Evolutionary conservation across 768 basidiomycete genomes (phyloP), one percentile per base, ranked within the genome.

Genomic region (Mycena chlorophos): DNA sequence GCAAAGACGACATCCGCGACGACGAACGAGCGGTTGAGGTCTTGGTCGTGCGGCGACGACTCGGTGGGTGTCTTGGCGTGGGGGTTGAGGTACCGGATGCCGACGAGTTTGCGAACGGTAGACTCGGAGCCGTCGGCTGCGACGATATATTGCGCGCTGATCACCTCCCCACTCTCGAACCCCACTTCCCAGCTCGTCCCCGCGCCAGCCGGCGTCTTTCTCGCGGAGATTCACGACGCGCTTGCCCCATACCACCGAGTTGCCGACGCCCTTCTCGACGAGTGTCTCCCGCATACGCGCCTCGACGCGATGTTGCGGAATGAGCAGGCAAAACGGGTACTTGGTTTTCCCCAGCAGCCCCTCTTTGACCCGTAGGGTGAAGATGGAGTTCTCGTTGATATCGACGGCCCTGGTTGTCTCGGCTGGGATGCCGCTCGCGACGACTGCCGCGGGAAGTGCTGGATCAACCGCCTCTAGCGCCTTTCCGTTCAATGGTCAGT

Each of bases 111-210:
- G 53, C 73, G 46, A 51, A 76, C 75, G 12, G 52, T 48, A 1
- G 76, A 78, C 39, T 61, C 70, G 2, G 72, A 54, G 1, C 78
- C 77, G 60, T 79, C 78, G 3, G 76, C 75, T 14, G 74, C 76
- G 19, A 79, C 58, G 14, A 78, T 70, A 56, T 74, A 76, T 26
- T 66, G 68, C 13, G 78, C 61, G 1, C 57, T 67, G 23, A 78
- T 65, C 4, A 62, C 59, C 25, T 66, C 66, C 3, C 77, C 77
- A 46, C 68, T 64, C 22, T 75, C 72, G 54, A 78, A 75, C 0
- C 4, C 30, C n/a, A 31, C 40, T 29, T 25, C 34, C 28, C 46
- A 43, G 16, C 29, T 8, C n/a, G n/a, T n/a, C n/a, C n/a, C 10
- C 16, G 8, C 52, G 28, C 63, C 63, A 19, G 69, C 56, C n/a